Conservation (phyloP, 192 early-diverging fungal species). For the Lunasporangiospora selenospora region DNA sequence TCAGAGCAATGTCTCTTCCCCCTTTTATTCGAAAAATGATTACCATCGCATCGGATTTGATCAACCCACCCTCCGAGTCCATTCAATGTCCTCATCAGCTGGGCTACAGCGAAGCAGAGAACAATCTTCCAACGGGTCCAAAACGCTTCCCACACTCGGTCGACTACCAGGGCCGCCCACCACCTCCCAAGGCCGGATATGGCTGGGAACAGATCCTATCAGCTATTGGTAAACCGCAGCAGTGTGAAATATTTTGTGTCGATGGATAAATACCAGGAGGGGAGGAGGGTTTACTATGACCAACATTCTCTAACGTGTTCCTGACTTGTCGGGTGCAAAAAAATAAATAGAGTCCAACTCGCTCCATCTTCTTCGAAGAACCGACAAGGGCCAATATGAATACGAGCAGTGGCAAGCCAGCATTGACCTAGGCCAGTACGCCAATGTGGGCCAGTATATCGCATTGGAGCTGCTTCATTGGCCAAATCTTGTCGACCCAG, state of each 20-base stretch:
- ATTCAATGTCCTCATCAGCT: too few relatives aligned
- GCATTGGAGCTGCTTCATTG: constrained; percentile 25
- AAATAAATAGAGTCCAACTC: constrained; percentile 15
- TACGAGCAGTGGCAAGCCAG: constrained; percentile 34
- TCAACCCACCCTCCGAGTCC: too few relatives aligned
- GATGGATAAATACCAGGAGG: too few relatives aligned
- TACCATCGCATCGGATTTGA: too few relatives aligned
- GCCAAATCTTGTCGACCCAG: constrained; percentile 32
- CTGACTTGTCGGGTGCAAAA: too few relatives aligned
- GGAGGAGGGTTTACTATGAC: too few relatives aligned
- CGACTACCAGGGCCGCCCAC: constrained; percentile 22
- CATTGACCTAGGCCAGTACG: constrained; percentile 21
- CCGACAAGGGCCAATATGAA: constrained; percentile 45
- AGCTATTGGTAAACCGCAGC: constrained; percentile 19
- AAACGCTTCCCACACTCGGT: constrained; percentile 20
- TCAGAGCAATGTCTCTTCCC: too few relatives aligned
- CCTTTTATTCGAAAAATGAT: too few relatives aligned
- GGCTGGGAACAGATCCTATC: constrained; percentile 29
- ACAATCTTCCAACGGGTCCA: too few relatives aligned
- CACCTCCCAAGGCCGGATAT: constrained; percentile 33
- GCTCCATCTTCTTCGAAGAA: constrained; percentile 11
- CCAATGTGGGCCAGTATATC: constrained; percentile 29
- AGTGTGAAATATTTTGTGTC: background rate
- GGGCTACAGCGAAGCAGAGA: too few relatives aligned
- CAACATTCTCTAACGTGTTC: too few relatives aligned